Conservation (phyloP, 257 asterid genomes). For the Striga asiatica region DNA sequence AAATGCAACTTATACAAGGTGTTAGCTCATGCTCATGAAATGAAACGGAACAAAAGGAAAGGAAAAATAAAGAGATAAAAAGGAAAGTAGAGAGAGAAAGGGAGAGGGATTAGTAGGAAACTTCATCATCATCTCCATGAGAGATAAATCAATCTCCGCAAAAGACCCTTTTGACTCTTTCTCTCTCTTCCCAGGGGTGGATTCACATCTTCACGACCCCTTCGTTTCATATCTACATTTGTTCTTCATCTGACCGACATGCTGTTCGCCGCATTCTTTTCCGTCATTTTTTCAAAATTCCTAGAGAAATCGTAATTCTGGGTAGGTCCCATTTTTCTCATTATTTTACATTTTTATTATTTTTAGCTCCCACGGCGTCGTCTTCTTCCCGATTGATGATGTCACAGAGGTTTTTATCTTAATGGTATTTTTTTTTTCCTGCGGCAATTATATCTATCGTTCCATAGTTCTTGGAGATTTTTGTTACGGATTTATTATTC, state of each 20-base stretch:
- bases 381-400: background rate
- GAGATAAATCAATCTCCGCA: slow-evolving; percentile 30
- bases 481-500: background rate
- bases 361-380: background rate
- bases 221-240: background rate
- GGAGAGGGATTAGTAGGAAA: slow-evolving; percentile 12
- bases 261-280: slow-evolving; percentile 11
- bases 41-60: background rate
- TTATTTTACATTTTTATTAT: background rate
- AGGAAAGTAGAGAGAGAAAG: slow-evolving; percentile 1
- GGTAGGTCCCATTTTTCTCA: slow-evolving; percentile 10
- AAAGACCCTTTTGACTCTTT: slow-evolving; percentile 36
- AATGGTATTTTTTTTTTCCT: background rate
- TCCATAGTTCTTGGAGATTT: slow-evolving; percentile 15
- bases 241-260: slow-evolving; percentile 2
- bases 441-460: background rate
- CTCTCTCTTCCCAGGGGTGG: slow-evolving; percentile 11
- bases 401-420: background rate
- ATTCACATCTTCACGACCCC: background rate
- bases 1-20: too few species aligned
- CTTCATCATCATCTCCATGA: slow-evolving; percentile 8
- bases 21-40: too few species aligned
- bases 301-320: background rate
- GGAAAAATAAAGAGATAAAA: slow-evolving; percentile 1
- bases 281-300: slow-evolving; percentile 5